Base-by-base conservation (phyloP, 2,329 filamentous ascomycete species). In the Fusarium proliferatum region DNA sequence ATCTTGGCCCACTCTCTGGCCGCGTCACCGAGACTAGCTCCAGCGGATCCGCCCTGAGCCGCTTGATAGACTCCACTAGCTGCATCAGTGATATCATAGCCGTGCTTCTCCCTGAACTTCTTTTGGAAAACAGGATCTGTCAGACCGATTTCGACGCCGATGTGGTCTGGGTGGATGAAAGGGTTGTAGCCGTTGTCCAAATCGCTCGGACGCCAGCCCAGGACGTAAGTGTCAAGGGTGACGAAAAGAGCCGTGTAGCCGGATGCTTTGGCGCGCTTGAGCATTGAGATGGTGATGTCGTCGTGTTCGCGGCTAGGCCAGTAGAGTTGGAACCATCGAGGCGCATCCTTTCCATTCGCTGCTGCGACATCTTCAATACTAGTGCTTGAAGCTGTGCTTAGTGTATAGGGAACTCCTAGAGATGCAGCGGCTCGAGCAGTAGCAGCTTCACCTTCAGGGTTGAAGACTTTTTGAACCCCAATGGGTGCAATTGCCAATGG, bases 1-100 rank as follows among this genome's bases (percentile, higher is more conserved):
- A 73, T 71, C 36, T 73, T 73, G n/a, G 70, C 65, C 70, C 71
- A 73, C 55, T 73, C 70, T 10, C 66, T 57, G 5, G 70, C 71
- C 1, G 65, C 70, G 5, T 30, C 38, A 5, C 70, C 65, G 19
- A 73, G 57, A n/a, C 70, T 56, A 17, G 56, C 49, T 19, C 70
- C 65, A 0, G 57, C 38, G 19, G 71, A 67, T 60, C 65, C 70
- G 26, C 52, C 66, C n/a, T 73, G 65, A 12, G 66, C 41, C 5
- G 69, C 38, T 5, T 72, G 64, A 17, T 72, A 69, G 19, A 72
- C 64, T 16, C 69, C 69, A 56, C 59, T 69, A 0, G 39, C 58
- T 9, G 55, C 64, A 39, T 58, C 16, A 0, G 69, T 65, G 36
- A 73, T 73, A 52, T 73, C 53, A 52, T 63, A 71, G 1, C 61